Evolutionary conservation across 352 stramenopile genomes (phyloP).

Genomic region (Thalassiosira mediterranea): DNA sequence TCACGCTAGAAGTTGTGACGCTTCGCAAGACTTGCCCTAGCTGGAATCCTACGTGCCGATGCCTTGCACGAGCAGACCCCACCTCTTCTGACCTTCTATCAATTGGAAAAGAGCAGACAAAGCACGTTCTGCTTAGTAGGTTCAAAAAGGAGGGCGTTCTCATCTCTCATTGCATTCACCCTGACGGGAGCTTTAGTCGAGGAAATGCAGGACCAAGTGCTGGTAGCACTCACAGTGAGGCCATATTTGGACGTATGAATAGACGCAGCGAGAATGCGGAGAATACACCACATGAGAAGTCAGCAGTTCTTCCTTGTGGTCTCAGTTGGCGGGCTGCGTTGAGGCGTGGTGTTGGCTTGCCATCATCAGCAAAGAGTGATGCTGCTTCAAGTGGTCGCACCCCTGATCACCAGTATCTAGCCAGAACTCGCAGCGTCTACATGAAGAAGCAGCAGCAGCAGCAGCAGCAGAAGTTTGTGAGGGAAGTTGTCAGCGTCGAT

Average conservation of each 20-base stretch:
- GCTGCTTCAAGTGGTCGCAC: constrained; percentile 15
- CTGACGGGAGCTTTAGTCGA: constrained; percentile 59
- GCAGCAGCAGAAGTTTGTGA: constrained; percentile 10
- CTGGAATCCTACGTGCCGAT: constrained; percentile 78
- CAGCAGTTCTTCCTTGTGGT: constrained; percentile 57
- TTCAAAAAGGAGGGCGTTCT: constrained; percentile 66
- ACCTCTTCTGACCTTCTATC: constrained; percentile 70
- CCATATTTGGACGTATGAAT: constrained; percentile 61
- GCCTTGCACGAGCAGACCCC: constrained; percentile 73
- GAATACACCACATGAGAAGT: constrained; percentile 2
- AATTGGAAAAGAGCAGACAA: constrained; percentile 79
- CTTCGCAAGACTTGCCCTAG: constrained; percentile 25
- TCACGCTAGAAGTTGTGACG: constrained; percentile 29
- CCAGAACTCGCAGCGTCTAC: constrained; percentile 37
- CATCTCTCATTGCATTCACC: constrained; percentile 58
- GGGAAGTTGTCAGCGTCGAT: constrained; percentile 8
- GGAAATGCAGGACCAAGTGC: constrained; percentile 30
- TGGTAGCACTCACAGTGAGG: constrained; percentile 61
- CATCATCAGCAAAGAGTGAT: constrained; percentile 31
- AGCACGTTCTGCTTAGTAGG: constrained; percentile 69
- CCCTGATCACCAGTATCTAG: constrained; percentile 34
- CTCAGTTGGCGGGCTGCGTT: constrained; percentile 72
- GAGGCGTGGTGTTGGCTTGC: constrained; percentile 61
- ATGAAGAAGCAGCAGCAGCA: constrained; percentile 39
- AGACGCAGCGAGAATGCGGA: constrained; percentile 12